Evolutionary conservation across 768 basidiomycete genomes (phyloP).

Genomic region (Boletus tomentosulus): DNA sequence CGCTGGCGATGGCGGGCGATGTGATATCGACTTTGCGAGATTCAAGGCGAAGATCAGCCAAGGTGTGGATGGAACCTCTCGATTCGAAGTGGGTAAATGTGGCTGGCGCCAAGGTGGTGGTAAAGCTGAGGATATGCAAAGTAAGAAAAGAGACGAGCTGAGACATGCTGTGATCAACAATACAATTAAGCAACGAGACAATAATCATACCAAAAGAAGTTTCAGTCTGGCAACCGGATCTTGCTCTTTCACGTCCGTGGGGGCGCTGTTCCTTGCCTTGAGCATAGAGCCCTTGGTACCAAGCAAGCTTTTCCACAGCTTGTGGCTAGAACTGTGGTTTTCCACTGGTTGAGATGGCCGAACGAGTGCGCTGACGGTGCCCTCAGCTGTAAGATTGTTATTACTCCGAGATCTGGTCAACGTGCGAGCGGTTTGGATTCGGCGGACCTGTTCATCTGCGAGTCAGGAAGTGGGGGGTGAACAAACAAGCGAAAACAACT

Average conservation of each 20-base stretch:
- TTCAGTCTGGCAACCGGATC: conserved; percentile 88
- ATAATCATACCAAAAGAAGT: conserved; percentile 64
- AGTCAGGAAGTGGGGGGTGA: background rate
- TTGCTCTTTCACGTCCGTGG: conserved; percentile 48
- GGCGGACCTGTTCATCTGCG: conserved; percentile 49
- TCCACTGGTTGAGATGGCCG: conserved; percentile 23
- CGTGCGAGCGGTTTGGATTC: conserved; percentile 60
- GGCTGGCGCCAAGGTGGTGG: conserved; percentile 81
- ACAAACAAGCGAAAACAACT: conserved; percentile 24
- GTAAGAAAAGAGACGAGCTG: conserved; percentile 88
- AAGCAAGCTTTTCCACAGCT: conserved; percentile 31
- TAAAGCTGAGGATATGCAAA: conserved; percentile 88
- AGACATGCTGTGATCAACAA: conserved; percentile 1
- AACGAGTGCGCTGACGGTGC: conserved; percentile 28
- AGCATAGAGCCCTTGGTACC: conserved; percentile 52
- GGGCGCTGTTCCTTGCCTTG: conserved; percentile 39
- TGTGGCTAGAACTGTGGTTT: conserved; percentile 15
- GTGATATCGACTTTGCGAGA: conserved; percentile 67
- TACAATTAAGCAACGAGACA: background rate
- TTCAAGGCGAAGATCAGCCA: conserved; percentile 17
- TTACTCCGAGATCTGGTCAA: conserved; percentile 38
- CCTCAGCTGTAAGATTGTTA: conserved; percentile 26
- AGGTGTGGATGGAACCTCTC: conserved; percentile 11
- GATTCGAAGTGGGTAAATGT: conserved; percentile 43
- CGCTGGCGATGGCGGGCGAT: conserved; percentile 51